These are phyloP conservation scores for Neobulgaria alba DNA, from an alignment of 2,329 filamentous ascomycete species.

Conservation along the genomic window DNA sequence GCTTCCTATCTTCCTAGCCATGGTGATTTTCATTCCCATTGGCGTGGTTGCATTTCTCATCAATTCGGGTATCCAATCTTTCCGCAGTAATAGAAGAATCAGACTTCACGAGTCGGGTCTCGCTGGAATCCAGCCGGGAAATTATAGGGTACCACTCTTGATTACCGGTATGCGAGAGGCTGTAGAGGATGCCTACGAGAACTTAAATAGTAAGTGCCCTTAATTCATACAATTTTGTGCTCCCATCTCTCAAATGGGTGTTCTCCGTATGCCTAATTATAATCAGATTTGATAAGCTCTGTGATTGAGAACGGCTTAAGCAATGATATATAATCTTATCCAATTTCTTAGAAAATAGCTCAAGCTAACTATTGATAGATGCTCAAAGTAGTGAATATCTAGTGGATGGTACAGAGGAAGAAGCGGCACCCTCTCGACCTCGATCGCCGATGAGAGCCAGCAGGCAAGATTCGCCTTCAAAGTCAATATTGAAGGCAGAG, in stretches of 20 bases:
- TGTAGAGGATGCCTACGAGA: constrained; percentile 51
- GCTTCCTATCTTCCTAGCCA: constrained; percentile 54
- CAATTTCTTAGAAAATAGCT: too few species aligned
- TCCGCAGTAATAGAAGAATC: constrained; percentile 67
- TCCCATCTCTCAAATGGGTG: too few species aligned
- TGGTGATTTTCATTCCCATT: constrained; percentile 66
- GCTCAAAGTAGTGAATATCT: constrained; percentile 58
- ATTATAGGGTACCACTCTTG: constrained; percentile 69
- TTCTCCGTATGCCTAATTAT: not conserved
- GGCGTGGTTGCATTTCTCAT: constrained; percentile 62
- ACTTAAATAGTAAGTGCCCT: constrained; percentile 36
- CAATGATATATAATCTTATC: too few species aligned
- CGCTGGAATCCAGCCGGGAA: constrained; percentile 55
- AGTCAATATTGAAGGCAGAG: constrained; percentile 1
- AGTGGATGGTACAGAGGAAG: constrained; percentile 44
- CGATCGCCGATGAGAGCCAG: constrained; percentile 12
- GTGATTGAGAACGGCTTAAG: too few species aligned
- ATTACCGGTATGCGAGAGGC: constrained; percentile 67
- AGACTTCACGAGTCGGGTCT: constrained; percentile 64
- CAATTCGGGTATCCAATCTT: constrained; percentile 69
- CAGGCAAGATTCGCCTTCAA: constrained; percentile 9
- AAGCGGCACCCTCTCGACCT: constrained; percentile 27
- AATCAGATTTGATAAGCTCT: too few species aligned
- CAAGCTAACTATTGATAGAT: not conserved
- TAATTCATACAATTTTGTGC: constrained; percentile 52